Evolutionary conservation across 1,284 basidiomycete species (phyloP).

Genomic region (Irpex sp.): DNA sequence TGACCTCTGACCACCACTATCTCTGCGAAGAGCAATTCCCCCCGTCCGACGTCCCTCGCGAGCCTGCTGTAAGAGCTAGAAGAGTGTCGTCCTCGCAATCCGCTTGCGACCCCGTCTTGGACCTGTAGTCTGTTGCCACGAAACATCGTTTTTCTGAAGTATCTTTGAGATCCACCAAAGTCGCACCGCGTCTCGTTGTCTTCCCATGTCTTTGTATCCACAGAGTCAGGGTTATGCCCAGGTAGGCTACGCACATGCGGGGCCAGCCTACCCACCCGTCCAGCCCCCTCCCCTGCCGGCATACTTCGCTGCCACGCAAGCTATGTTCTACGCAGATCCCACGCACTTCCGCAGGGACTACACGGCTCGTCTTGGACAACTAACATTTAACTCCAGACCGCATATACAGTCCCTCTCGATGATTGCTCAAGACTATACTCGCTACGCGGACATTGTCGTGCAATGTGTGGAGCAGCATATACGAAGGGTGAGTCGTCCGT

Average conservation of each 20-base stretch:
- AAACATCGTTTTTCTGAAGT: constrained; percentile 6
- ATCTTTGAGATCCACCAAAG: constrained; percentile 19
- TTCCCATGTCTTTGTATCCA: constrained; percentile 45
- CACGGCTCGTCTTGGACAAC: constrained; percentile 70
- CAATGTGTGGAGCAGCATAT: constrained; percentile 90
- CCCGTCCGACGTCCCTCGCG: constrained; percentile 7
- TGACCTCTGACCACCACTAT: constrained; percentile 41
- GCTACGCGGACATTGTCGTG: constrained; percentile 79
- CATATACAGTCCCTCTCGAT: constrained; percentile 95
- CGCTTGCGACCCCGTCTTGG: constrained; percentile 7
- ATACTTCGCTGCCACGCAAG: constrained; percentile 13
- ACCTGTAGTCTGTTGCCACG: neutral
- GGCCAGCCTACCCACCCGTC: constrained; percentile 33
- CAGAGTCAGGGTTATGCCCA: constrained; percentile 42
- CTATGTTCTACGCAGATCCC: constrained; percentile 60
- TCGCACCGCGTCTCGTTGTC: constrained; percentile 8
- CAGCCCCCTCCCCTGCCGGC: constrained; percentile 31
- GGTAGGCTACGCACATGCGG: constrained; percentile 4
- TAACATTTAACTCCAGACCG: constrained; percentile 94
- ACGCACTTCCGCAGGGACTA: constrained; percentile 82
- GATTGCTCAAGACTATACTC: constrained; percentile 85
- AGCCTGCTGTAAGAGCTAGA: constrained; percentile 15
- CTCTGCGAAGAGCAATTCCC: constrained; percentile 11
- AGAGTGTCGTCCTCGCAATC: constrained; percentile 2
- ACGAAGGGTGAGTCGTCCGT: constrained; percentile 67